phyloP scores from a whole-genome alignment of 2,329 filamentous ascomycete genomes.

The Scedosporium aurantiacum region DNA sequence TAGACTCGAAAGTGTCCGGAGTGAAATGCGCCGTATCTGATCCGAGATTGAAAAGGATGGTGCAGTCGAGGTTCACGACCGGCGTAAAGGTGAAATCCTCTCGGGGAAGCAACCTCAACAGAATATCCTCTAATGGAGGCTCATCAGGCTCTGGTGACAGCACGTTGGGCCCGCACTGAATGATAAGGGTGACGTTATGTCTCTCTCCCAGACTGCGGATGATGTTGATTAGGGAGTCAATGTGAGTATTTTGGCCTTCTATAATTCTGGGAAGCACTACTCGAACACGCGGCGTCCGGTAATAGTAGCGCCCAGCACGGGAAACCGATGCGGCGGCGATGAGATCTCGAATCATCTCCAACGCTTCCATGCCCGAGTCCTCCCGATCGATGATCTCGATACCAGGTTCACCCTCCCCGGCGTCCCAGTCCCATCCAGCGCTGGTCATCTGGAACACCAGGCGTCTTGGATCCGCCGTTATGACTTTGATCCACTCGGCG shows the following conservation, averaged over 20 bases:
- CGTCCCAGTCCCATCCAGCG: conserved; percentile 30
- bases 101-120: conserved; percentile 19
- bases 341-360: conserved; percentile 19
- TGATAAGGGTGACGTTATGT: conserved; percentile 19
- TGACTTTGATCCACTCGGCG: conserved; percentile 22
- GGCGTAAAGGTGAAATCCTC: conserved; percentile 21
- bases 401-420: conserved; percentile 16
- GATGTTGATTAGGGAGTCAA: conserved; percentile 21
- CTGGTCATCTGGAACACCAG: conserved; percentile 28
- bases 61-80: conserved; percentile 29
- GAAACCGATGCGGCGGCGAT: conserved; percentile 25
- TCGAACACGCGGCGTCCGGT: conserved; percentile 23
- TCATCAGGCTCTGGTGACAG: conserved; percentile 11
- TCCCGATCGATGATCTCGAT: conserved; percentile 24
- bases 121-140: conserved; percentile 14
- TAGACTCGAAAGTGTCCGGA: conserved; percentile 9
- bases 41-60: conserved; percentile 27
- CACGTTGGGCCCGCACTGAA: conserved; percentile 16
- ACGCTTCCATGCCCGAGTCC: conserved; percentile 19
- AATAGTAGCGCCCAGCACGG: conserved; percentile 19
- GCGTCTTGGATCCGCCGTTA: conserved; percentile 19
- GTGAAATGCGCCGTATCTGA: conserved; percentile 27
- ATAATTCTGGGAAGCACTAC: conserved; percentile 23
- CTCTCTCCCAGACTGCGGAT: conserved; percentile 16
- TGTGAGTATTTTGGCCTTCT: conserved; percentile 16